Percentiles rank a stretch among this genome's conserved stretches.
Conservation (phyloP, 306 rosid genomes). For the Hippophae tibetana region DNA sequence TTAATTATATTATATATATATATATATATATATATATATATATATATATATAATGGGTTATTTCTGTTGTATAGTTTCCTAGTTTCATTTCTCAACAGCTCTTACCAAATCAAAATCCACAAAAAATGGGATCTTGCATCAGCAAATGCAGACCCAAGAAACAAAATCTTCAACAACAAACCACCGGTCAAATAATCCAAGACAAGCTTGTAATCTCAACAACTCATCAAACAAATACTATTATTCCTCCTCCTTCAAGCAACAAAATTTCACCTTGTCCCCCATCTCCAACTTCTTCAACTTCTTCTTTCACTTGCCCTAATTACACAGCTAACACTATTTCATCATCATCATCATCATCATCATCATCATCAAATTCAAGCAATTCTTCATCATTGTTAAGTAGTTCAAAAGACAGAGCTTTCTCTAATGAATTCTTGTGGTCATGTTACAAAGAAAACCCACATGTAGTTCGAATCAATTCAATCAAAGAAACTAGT, state of each 20-base stretch:
- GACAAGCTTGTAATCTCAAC: conserved; percentile 50
- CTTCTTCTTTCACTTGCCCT: conserved; percentile 43
- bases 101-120: conserved; percentile 4
- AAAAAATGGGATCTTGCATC: conserved; percentile 78
- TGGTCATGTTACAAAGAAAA: conserved; percentile 60
- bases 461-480: conserved; percentile 53
- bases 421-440: conserved; percentile 64
- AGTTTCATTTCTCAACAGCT: too few species aligned
- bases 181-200: conserved; percentile 9
- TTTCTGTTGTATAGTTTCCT: background rate
- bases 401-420: conserved; percentile 39
- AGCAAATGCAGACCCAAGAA: conserved; percentile 73
- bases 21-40: background rate
- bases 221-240: conserved; percentile 21
- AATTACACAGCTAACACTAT: conserved; percentile 29
- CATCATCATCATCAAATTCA: background rate
- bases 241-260: conserved; percentile 18
- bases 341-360: too few species aligned
- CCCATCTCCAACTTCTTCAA: conserved; percentile 44
- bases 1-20: background rate
- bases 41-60: too few species aligned
- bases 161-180: conserved; percentile 17
- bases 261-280: conserved; percentile 48
- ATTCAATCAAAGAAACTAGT: conserved; percentile 36
- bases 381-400: conserved; percentile 34